These are phyloP conservation scores for Brasilioporus rufonigricans DNA, from an alignment of 768 basidiomycete genomes.

Conservation along the genomic window DNA sequence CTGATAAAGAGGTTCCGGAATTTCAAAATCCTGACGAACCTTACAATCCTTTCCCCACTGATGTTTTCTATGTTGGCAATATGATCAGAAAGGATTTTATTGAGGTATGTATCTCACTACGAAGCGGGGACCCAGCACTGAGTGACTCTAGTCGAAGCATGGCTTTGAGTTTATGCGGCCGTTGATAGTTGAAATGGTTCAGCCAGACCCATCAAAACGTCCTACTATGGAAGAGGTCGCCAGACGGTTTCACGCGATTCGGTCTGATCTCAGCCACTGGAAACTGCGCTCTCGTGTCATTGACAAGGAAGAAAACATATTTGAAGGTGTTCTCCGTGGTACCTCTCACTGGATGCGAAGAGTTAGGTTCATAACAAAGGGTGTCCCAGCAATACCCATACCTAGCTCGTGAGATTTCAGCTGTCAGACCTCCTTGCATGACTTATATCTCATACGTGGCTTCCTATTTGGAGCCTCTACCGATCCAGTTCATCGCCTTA, in stretches of 20 bases:
- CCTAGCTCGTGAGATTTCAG: no score
- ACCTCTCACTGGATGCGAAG: not conserved
- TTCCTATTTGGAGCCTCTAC: no score
- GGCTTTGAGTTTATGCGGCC: not conserved
- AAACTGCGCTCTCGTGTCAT: not conserved
- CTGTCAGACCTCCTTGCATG: no score
- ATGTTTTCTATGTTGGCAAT: not conserved
- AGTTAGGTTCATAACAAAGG: not conserved
- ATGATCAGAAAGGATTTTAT: not conserved
- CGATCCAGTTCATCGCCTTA: no score
- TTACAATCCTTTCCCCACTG: not conserved
- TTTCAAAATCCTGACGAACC: not conserved
- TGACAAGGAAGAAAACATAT: not conserved
- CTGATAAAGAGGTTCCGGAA: not conserved
- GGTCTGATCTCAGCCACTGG: not conserved
- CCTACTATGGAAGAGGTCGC: not conserved
- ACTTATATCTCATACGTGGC: no score
- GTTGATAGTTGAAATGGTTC: not conserved
- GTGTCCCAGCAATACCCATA: not conserved
- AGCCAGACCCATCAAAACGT: not conserved
- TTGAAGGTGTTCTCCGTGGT: not conserved
- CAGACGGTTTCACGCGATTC: not conserved
- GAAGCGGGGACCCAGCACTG: not conserved
- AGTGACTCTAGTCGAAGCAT: not conserved
- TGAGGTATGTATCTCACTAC: not conserved